These are phyloP conservation scores for Fusarium guadeloupense DNA, from an alignment of 2,329 filamentous ascomycete genomes.

Conservation along the genomic window DNA sequence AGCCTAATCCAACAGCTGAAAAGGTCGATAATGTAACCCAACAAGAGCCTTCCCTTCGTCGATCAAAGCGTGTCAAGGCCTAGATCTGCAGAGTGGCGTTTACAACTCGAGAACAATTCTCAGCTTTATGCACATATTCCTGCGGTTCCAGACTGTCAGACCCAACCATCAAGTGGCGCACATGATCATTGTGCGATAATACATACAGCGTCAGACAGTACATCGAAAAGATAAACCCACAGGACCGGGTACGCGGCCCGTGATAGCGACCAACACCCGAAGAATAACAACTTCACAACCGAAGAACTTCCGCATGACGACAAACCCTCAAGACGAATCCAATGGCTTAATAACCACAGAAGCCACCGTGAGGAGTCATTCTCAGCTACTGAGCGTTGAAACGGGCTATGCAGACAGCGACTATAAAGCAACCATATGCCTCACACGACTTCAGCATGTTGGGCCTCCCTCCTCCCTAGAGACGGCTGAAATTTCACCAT, in stretches of 20 bases:
- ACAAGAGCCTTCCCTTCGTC: conserved; percentile 28
- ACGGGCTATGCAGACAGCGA: conserved; percentile 2
- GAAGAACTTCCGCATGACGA: conserved; percentile 38
- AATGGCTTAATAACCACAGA: conserved; percentile 16
- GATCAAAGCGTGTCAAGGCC: conserved; percentile 39
- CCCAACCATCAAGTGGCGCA: background rate
- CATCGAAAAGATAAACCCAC: conserved; percentile 3
- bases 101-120: background rate
- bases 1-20: conserved; percentile 12
- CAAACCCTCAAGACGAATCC: conserved; percentile 7
- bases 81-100: conserved; percentile 11
- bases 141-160: background rate
- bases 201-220: background rate
- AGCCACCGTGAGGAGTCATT: conserved; percentile 5
- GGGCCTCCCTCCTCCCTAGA: background rate
- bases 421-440: conserved; percentile 16
- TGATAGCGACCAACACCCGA: conserved; percentile 37
- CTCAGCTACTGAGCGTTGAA: conserved; percentile 4
- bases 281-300: conserved; percentile 34
- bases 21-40: conserved; percentile 24
- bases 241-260: conserved; percentile 37
- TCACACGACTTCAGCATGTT: conserved; percentile 8
- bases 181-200: conserved; percentile 1
- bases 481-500: background rate
- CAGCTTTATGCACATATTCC: background rate